Percentiles rank a stretch among this genome's conserved stretches.
phyloP scores from a whole-genome alignment of 192 early-diverging fungal species.

The Podila epicladia region DNA sequence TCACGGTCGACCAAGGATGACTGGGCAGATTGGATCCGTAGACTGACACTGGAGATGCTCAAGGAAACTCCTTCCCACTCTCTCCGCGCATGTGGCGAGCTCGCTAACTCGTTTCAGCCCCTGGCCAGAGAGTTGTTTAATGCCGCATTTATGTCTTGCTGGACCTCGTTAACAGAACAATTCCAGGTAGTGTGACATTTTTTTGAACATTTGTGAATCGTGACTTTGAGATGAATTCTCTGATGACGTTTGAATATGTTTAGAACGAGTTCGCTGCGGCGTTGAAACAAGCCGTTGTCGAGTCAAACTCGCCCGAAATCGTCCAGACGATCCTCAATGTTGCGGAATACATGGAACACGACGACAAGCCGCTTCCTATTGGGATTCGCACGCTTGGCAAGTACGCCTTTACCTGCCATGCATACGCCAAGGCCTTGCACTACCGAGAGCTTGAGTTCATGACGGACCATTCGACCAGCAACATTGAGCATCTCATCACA shows the following conservation, averaged over 20 bases:
- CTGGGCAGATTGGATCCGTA: constrained; percentile 95
- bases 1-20: constrained; percentile 91
- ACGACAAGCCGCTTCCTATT: constrained; percentile 94
- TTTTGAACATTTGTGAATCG: not conserved
- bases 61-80: constrained; percentile 96
- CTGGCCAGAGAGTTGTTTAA: constrained; percentile 94
- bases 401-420: constrained; percentile 92
- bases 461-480: constrained; percentile 79
- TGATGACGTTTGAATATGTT: not conserved
- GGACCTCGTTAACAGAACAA: constrained; percentile 88
- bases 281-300: constrained; percentile 81
- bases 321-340: constrained; percentile 90
- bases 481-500: constrained; percentile 90
- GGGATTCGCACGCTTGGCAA: constrained; percentile 88
- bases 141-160: constrained; percentile 96
- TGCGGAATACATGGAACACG: constrained; percentile 99
- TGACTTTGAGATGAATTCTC: not conserved
- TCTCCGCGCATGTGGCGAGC: constrained; percentile 85
- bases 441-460: constrained; percentile 97
- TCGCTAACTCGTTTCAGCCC: constrained; percentile 84
- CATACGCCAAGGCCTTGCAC: constrained; percentile 96
- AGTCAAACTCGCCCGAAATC: constrained; percentile 87
- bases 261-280: constrained; percentile 84
- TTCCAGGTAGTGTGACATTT: constrained; percentile 63
- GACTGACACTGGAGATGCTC: constrained; percentile 89